These are phyloP conservation scores for Lipomyces yarrowii DNA, from an alignment of 1,139 yeast species.

Conservation along the genomic window DNA sequence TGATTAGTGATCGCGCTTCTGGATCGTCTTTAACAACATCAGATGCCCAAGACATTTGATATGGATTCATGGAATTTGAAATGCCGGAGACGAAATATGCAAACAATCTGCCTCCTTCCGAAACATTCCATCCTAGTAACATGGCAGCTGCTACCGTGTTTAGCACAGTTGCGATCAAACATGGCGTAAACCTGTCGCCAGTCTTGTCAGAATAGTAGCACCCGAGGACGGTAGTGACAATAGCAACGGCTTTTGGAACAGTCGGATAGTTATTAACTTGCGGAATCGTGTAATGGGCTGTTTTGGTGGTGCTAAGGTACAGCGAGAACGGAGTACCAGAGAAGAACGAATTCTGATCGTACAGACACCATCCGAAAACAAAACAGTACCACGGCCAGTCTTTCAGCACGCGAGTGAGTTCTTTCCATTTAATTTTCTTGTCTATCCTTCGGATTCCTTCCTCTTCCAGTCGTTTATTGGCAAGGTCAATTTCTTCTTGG, in stretches of 20 bases:
- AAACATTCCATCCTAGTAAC: conserved; percentile 21
- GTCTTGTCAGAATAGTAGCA: conserved; percentile 56
- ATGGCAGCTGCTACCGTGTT: conserved; percentile 31
- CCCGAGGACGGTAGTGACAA: conserved; percentile 50
- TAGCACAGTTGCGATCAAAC: conserved; percentile 40
- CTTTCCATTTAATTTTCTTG: conserved; percentile 19
- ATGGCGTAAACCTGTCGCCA: conserved; percentile 60
- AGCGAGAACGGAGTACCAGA: conserved; percentile 25
- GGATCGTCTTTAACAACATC: conserved; percentile 48
- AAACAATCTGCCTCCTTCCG: conserved; percentile 25
- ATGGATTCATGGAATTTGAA: conserved; percentile 45
- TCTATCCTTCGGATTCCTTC: conserved; percentile 18
- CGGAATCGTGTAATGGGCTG: conserved; percentile 44
- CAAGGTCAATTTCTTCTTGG: conserved; percentile 54
- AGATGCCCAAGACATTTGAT: conserved; percentile 46
- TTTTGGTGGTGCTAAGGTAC: conserved; percentile 11
- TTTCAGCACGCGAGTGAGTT: conserved; percentile 18
- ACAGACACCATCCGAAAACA: conserved; percentile 26
- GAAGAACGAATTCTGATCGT: conserved; percentile 22
- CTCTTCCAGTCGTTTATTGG: conserved; percentile 14
- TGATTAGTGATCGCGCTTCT: conserved; percentile 46
- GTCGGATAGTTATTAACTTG: conserved; percentile 51
- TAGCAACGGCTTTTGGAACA: conserved; percentile 55
- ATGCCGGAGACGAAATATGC: conserved; percentile 21
- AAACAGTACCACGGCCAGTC: conserved; percentile 28